Evolutionary conservation across 495 filamentous ascomycete species (phyloP), one percentile per base, ranked within the genome.

Genomic region (Pseudevernia furfuracea): DNA sequence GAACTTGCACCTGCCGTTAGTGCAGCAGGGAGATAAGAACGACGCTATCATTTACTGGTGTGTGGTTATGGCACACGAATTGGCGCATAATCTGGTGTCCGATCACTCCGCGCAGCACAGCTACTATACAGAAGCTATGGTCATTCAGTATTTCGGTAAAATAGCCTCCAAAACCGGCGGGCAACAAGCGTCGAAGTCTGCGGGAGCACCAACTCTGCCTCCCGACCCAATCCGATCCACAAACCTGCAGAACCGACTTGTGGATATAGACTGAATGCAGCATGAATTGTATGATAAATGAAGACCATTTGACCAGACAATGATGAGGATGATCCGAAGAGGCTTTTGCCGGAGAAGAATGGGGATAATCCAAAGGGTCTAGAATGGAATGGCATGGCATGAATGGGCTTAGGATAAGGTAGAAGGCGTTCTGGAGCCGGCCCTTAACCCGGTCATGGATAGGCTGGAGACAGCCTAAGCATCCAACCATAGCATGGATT

Each of bases 11-110:
- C 75, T 81, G 60, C 72, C 73, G 36, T 71, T 78, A 21, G 67
- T 80, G 19, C 76, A 79, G 21, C 72, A 76, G 65, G 72, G 68
- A 41, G 48, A 76, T 30, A 69, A 44, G 30, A 72, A 78, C 53
- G 85, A 92, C 46, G 90, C 92, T 2, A 72, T 86, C 43, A 82
- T 88, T 11, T 96, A 92, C 77, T 98, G 94, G 94, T 96, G 87
- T 83, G 87, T 96, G 55, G 88, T 89, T 19, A 71, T 96, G 64
- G 92, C 90, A 57, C 94, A 98, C 74, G 94, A 98, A 76, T 73
- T 98, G 68, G 92, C 95, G 57, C 94, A 98, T 74, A 97, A 97
- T 71, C 73, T 98, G 39, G 89, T 96, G 17, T 77, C 75, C 28
- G 84, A 85, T 60, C 92, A 96, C 75, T 88, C 87, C 71, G 79